phyloP scores from a whole-genome alignment of 83 land plant species.

The Picea abies region DNA sequence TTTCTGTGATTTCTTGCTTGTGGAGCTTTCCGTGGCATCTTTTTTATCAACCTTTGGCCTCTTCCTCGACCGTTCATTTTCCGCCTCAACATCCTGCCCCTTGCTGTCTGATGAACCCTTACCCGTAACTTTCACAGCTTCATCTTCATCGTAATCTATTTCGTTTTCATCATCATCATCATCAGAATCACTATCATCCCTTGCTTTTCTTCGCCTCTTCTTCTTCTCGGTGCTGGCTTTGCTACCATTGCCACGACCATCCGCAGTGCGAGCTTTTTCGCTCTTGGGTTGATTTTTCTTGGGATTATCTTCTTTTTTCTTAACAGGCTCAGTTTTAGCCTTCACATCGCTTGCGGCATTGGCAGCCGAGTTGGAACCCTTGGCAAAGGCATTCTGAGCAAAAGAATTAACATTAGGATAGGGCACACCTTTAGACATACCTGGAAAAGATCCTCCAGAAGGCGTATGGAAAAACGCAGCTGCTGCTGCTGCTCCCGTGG shows the following conservation, averaged over 20 bases:
- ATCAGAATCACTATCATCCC: neutral
- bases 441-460: constrained; percentile 16
- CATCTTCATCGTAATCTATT: constrained; percentile 16
- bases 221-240: constrained; percentile 1
- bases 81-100: neutral
- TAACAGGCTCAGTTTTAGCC: neutral
- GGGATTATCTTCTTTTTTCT: constrained; percentile 10
- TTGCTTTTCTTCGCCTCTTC: neutral
- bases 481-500: neutral
- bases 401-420: neutral
- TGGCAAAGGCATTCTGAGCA: constrained; percentile 21
- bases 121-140: neutral
- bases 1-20: neutral
- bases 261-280: neutral
- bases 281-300: constrained; percentile 13
- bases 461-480: neutral
- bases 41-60: neutral
- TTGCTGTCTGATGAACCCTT: neutral
- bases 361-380: constrained; percentile 8
- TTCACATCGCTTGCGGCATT: constrained; percentile 2
- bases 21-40: neutral
- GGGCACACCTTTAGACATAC: neutral
- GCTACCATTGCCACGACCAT: neutral
- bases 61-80: constrained; percentile 4
- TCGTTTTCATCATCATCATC: neutral